Evolutionary conservation across 2,329 filamentous ascomycete genomes (phyloP).

Genomic region (Taxawa tesnikishii): DNA sequence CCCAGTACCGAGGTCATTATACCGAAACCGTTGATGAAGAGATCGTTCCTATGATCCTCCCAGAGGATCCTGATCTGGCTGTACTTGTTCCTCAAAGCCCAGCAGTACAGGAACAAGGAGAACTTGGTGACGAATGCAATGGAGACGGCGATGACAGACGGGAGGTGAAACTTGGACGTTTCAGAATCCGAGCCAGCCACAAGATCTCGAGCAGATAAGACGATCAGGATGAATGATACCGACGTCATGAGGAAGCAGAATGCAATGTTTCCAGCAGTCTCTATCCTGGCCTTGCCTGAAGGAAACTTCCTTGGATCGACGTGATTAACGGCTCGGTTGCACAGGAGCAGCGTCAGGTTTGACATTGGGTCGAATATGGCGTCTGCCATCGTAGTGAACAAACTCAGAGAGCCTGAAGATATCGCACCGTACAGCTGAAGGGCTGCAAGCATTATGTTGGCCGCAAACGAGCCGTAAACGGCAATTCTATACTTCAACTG

Average conservation of each 20-base stretch:
- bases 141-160: constrained; percentile 73
- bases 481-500: constrained; percentile 64
- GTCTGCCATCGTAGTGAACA: constrained; percentile 97
- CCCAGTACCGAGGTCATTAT: constrained; percentile 86
- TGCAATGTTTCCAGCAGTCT: constrained; percentile 89
- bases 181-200: constrained; percentile 35
- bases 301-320: constrained; percentile 83
- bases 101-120: constrained; percentile 79
- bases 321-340: constrained; percentile 73
- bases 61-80: constrained; percentile 84
- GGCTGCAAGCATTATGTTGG: constrained; percentile 66
- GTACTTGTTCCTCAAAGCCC: constrained; percentile 79
- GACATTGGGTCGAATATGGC: constrained; percentile 85
- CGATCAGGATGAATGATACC: constrained; percentile 85
- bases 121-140: constrained; percentile 81
- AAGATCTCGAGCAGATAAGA: constrained; percentile 68
- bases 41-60: constrained; percentile 94
- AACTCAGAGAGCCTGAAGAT: constrained; percentile 76
- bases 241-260: constrained; percentile 95
- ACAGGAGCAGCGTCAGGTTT: constrained; percentile 77
- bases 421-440: constrained; percentile 85
- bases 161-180: constrained; percentile 52
- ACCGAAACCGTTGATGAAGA: constrained; percentile 84
- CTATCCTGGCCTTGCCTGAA: constrained; percentile 83
- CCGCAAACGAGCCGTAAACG: constrained; percentile 56